These are phyloP conservation scores for Kodamaea lidongshanica DNA, from an alignment of 805 yeast species.

Conservation along the genomic window DNA sequence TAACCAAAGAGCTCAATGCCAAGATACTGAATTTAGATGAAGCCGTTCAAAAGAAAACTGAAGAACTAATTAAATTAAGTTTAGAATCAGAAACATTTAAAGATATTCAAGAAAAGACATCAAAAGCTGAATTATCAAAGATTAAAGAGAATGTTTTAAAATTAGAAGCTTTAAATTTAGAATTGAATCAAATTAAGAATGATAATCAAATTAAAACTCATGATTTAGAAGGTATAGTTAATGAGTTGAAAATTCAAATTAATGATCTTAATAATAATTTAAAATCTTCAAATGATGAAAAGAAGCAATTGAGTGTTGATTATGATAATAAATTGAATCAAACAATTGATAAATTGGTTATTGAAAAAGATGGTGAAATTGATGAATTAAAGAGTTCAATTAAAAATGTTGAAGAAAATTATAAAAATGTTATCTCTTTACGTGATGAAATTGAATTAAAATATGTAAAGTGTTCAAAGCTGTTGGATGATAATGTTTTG, in stretches of 20 bases:
- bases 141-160: constrained; percentile 5
- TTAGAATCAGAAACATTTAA: constrained; percentile 1
- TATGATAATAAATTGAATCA: constrained; percentile 21
- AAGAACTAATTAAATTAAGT: constrained; percentile 7
- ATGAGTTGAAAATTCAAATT: constrained; percentile 1
- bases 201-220: constrained; percentile 6
- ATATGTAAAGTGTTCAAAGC: too few relatives aligned
- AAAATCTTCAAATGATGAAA: constrained; percentile 6
- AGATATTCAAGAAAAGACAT: constrained; percentile 7
- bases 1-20: constrained; percentile 9
- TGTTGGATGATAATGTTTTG: too few relatives aligned
- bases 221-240: constrained; percentile 1
- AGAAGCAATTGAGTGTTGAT: constrained; percentile 10
- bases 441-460: too few relatives aligned
- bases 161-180: constrained; percentile 4
- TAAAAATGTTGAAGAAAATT: constrained; percentile 1
- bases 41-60: constrained; percentile 7
- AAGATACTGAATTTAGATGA: constrained; percentile 8
- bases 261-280: constrained; percentile 3
- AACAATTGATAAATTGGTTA: constrained; percentile 18
- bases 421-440: too few relatives aligned
- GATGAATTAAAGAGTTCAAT: constrained; percentile 7
- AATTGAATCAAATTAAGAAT: constrained; percentile 4
- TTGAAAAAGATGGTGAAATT: constrained; percentile 19
- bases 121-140: constrained; percentile 7